Evolutionary conservation across 2,329 filamentous ascomycete species (phyloP).

Genomic region (Penicillium sp.): DNA sequence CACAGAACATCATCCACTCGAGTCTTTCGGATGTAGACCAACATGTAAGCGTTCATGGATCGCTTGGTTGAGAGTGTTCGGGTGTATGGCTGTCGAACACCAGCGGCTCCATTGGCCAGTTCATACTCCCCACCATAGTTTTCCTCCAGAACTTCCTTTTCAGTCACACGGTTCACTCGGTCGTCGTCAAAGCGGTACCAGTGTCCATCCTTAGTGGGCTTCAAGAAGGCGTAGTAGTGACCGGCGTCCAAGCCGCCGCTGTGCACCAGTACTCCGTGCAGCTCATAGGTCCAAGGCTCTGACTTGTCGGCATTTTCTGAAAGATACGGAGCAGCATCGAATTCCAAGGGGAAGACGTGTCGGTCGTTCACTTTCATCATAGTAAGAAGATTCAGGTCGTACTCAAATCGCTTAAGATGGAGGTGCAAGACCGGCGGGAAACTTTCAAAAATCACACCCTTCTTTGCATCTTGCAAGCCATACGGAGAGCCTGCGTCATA

Average conservation of each 20-base stretch:
- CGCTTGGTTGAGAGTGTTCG: constrained; percentile 65
- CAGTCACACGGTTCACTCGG: constrained; percentile 89
- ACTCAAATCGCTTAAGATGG: constrained; percentile 96
- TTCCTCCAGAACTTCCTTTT: constrained; percentile 89
- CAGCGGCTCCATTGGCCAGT: constrained; percentile 56
- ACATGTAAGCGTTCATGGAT: constrained; percentile 92
- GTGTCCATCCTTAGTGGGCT: constrained; percentile 86
- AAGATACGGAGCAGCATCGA: constrained; percentile 75
- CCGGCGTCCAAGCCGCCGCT: constrained; percentile 96
- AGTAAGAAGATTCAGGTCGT: constrained; percentile 91
- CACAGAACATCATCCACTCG: constrained; percentile 80
- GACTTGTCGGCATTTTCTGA: constrained; percentile 82
- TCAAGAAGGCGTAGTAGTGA: constrained; percentile 97
- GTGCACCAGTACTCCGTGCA: constrained; percentile 94
- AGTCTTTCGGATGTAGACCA: constrained; percentile 93
- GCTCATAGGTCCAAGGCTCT: constrained; percentile 85
- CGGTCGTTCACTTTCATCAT: constrained; percentile 88
- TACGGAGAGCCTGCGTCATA: constrained; percentile 89
- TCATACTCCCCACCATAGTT: constrained; percentile 91
- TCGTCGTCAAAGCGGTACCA: constrained; percentile 99
- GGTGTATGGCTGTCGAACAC: constrained; percentile 65
- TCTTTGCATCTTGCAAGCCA: constrained; percentile 93
- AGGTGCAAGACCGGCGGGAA: constrained; percentile 94
- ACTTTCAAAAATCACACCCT: constrained; percentile 94
- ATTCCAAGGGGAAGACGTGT: constrained; percentile 52